These are phyloP conservation scores for Sesbania bispinosa DNA, from an alignment of 306 rosid genomes.

Conservation along the genomic window DNA sequence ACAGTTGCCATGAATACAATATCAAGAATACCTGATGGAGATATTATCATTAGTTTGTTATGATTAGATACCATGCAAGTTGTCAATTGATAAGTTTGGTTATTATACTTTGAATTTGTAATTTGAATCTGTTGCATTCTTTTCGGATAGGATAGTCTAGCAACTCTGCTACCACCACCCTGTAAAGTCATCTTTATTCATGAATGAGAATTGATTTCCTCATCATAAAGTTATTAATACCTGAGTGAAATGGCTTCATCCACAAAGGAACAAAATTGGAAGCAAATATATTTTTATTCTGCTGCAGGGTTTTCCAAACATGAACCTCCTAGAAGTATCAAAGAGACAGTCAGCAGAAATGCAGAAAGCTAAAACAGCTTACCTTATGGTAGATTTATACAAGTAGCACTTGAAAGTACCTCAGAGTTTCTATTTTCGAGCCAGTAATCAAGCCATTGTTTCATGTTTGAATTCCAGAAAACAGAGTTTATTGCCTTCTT, in stretches of 20 bases:
- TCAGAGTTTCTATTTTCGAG: conserved; percentile 36
- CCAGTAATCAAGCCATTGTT: conserved; percentile 93
- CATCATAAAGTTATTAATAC: too few relatives aligned
- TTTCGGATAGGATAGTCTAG: too few relatives aligned
- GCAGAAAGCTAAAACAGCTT: not conserved
- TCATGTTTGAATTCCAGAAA: conserved; percentile 68
- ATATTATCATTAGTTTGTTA: too few relatives aligned
- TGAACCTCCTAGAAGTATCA: conserved; percentile 45
- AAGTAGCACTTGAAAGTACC: conserved; percentile 27
- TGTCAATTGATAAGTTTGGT: too few relatives aligned
- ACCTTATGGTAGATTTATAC: not conserved
- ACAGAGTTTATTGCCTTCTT: conserved; percentile 59
- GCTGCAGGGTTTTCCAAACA: conserved; percentile 56
- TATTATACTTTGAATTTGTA: too few relatives aligned
- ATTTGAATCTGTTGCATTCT: too few relatives aligned
- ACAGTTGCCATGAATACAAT: too few relatives aligned
- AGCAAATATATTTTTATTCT: conserved; percentile 65
- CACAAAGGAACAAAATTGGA: conserved; percentile 91
- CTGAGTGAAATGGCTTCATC: conserved; percentile 75
- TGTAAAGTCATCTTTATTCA: too few relatives aligned
- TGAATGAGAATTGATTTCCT: too few relatives aligned
- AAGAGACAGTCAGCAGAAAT: conserved; percentile 21
- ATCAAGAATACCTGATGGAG: too few relatives aligned
- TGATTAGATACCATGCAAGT: too few relatives aligned
- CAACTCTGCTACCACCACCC: too few relatives aligned